Conservation (phyloP, 306 rosid species). For the Cicer cuneatum region DNA sequence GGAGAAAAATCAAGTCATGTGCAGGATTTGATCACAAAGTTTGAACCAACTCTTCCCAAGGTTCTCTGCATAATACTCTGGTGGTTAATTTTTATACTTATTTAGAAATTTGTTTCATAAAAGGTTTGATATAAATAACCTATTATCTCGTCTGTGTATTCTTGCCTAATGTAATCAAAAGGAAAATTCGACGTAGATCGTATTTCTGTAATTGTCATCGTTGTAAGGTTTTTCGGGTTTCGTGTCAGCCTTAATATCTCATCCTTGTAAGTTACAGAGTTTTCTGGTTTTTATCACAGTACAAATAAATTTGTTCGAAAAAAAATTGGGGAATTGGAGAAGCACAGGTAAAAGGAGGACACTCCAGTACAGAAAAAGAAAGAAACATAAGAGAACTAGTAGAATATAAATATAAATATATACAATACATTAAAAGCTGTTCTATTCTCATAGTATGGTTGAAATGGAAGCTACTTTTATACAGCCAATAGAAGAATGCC, state of each 20-base stretch:
- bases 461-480: constrained; percentile 11
- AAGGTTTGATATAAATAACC: constrained; percentile 1
- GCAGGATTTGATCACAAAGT: constrained; percentile 64
- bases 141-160: constrained; percentile 22
- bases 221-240: constrained; percentile 25
- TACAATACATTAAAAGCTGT: constrained; percentile 22
- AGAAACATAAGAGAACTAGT: background rate
- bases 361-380: constrained; percentile 3
- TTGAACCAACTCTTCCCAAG: constrained; percentile 81
- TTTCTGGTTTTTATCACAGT: constrained; percentile 9
- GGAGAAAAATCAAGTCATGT: constrained; percentile 70
- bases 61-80: constrained; percentile 63
- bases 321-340: background rate
- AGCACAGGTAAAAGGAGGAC: constrained; percentile 3
- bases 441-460: background rate
- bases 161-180: constrained; percentile 20
- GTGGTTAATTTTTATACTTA: constrained; percentile 44
- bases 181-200: background rate
- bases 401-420: constrained; percentile 7
- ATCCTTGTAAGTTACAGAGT: constrained; percentile 5
- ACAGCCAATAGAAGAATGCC: constrained; percentile 26
- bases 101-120: constrained; percentile 13
- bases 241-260: constrained; percentile 13
- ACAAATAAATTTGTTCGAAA: constrained; percentile 21
- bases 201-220: constrained; percentile 14